phyloP scores from a whole-genome alignment of 2,329 filamentous ascomycete genomes.

The Arthrobotrys pseudoclavata region DNA sequence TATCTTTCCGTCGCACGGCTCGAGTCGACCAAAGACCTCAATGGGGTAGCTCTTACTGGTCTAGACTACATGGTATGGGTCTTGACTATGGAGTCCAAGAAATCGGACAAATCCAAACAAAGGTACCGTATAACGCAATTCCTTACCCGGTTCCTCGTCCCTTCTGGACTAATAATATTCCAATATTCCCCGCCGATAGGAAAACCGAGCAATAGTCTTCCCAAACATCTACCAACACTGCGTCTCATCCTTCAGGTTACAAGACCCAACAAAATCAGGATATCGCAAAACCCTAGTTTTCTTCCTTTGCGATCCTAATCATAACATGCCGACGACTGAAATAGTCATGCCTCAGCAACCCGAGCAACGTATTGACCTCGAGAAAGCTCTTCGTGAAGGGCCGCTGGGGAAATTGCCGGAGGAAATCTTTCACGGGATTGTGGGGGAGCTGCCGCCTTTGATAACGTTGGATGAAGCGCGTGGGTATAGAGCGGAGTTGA shows the following conservation, averaged over 20 bases:
- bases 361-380: neutral
- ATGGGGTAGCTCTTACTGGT: constrained; percentile 37
- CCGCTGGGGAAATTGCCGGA: constrained; percentile 36
- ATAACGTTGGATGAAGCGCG: constrained; percentile 66
- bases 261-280: constrained; percentile 40
- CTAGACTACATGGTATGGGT: constrained; percentile 33
- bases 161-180: neutral
- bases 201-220: constrained; percentile 55
- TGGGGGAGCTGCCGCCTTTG: constrained; percentile 52
- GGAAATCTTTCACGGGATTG: constrained; percentile 58
- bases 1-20: constrained; percentile 69
- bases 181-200: neutral
- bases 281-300: constrained; percentile 56
- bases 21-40: neutral
- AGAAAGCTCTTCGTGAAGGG: neutral
- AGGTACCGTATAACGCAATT: constrained; percentile 19
- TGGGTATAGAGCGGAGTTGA: constrained; percentile 65
- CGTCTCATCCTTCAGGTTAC: constrained; percentile 55
- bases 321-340: constrained; percentile 6
- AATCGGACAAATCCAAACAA: constrained; percentile 44
- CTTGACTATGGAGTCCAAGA: constrained; percentile 18
- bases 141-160: no score
- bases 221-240: constrained; percentile 53
- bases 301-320: constrained; percentile 63
- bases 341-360: constrained; percentile 14